Evolutionary conservation across 1,284 basidiomycete genomes (phyloP).

Genomic region (Megacollybia platyphylla): DNA sequence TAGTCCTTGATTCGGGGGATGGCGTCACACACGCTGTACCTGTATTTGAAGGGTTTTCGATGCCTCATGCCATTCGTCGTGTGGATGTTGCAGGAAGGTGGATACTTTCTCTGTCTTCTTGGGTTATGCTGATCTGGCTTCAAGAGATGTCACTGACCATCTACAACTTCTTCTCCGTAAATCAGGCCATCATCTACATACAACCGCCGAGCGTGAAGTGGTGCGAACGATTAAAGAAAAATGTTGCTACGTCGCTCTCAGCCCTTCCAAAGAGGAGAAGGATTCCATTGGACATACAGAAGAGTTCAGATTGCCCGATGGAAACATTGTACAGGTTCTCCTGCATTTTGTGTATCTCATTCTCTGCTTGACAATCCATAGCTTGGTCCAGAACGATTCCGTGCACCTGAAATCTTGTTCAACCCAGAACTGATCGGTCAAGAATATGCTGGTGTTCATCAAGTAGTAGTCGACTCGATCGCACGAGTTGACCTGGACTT

Average conservation of each 20-base stretch:
- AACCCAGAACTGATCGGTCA: slow-evolving; percentile 95
- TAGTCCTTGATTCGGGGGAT: slow-evolving; percentile 97
- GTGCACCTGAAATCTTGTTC: slow-evolving; percentile 96
- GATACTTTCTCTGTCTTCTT: slow-evolving; percentile 9
- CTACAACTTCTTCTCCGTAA: slow-evolving; percentile 91
- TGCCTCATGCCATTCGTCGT: slow-evolving; percentile 95
- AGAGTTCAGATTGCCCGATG: slow-evolving; percentile 92
- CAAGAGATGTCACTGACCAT: slow-evolving; percentile 92
- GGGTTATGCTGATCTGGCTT: slow-evolving; percentile 7
- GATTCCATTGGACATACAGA: slow-evolving; percentile 69
- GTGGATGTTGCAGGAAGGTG: slow-evolving; percentile 94
- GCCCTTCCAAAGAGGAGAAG: slow-evolving; percentile 92
- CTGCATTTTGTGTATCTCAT: background rate
- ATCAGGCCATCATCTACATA: slow-evolving; percentile 90
- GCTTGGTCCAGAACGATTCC: slow-evolving; percentile 92
- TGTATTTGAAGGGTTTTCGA: slow-evolving; percentile 98
- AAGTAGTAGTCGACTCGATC: slow-evolving; percentile 86
- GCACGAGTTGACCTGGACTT: slow-evolving; percentile 82
- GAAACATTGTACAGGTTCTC: slow-evolving; percentile 78
- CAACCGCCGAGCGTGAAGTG: slow-evolving; percentile 94
- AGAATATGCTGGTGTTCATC: slow-evolving; percentile 95
- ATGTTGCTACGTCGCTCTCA: slow-evolving; percentile 88
- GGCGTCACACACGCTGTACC: slow-evolving; percentile 99
- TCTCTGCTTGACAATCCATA: slow-evolving; percentile 17
- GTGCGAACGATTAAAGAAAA: slow-evolving; percentile 98